Percentiles rank a stretch among this genome's conserved stretches.
phyloP scores from a whole-genome alignment of 176 grass and related monocot species.

The Zea luxurians region DNA sequence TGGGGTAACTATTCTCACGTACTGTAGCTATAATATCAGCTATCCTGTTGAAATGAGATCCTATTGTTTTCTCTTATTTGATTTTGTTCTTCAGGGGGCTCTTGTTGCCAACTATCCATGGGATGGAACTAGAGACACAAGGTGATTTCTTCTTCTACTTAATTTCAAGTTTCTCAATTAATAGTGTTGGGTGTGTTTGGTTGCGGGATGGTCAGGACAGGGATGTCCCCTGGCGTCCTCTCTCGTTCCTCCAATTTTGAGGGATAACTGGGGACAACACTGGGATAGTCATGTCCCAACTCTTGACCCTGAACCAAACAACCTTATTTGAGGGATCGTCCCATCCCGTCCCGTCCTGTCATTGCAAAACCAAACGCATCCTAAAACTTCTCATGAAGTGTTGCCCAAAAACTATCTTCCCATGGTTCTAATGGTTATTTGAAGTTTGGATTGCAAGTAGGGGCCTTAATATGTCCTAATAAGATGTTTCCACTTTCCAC shows the following conservation, averaged over 20 bases:
- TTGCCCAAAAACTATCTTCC: not conserved
- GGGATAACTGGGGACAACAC: too few species aligned
- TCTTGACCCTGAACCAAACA: too few species aligned
- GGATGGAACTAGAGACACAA: constrained; percentile 86
- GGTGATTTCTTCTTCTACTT: constrained; percentile 38
- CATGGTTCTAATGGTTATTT: constrained; percentile 22
- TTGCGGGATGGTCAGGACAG: too few species aligned
- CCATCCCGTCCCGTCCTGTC: too few species aligned
- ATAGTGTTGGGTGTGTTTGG: not conserved
- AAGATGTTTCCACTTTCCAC: not conserved
- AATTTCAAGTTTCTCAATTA: constrained; percentile 14
- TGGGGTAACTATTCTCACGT: constrained; percentile 64
- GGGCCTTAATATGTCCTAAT: not conserved
- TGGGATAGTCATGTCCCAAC: too few species aligned
- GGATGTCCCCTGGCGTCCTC: too few species aligned
- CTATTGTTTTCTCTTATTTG: constrained; percentile 9
- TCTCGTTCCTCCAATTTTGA: too few species aligned
- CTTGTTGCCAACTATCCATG: constrained; percentile 99
- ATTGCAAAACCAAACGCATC: too few species aligned
- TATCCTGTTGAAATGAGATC: not conserved
- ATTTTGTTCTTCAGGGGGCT: constrained; percentile 64
- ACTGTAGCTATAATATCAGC: not conserved
- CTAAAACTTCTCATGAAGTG: constrained; percentile 10
- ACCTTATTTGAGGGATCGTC: too few species aligned
- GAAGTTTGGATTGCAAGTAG: constrained; percentile 6